Evolutionary conservation across 129 eudicot genomes (phyloP), one percentile per base, ranked within the genome.

Genomic region (Lonicera japonica): DNA sequence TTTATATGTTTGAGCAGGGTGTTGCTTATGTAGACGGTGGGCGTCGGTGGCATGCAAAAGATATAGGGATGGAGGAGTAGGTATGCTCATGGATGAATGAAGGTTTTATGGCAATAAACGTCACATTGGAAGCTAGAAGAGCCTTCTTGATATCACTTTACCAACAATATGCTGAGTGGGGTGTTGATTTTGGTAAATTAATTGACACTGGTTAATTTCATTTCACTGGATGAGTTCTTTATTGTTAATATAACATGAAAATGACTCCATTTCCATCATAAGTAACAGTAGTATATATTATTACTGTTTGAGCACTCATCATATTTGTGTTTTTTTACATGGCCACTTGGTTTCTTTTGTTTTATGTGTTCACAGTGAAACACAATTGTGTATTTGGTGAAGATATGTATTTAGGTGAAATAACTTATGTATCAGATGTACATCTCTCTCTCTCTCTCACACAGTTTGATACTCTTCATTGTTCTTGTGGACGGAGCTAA

Each of bases 361-460:
- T 23, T 57, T 67, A 54, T n/a, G n/a, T n/a, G n/a, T 56, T 57
- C 58, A 68, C 9, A 94, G 99, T 94, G 66, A 94, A 94, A 63
- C 80, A 88, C 24, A 96, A 94, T 62, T 94, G 99, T 68, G 92
- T 94, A 52, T 94, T 94, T 58, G 99, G 99, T 8, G 92, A 88
- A 0, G 99, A 94, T 58, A 82, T 88, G 61, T 76, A 85, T 38
- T 47, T 79, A 24, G 81, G 66, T 88, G n/a, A n/a, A n/a, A n/a
- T n/a, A n/a, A n/a, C n/a, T n/a, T n/a, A n/a, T n/a, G n/a, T n/a
- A n/a, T n/a, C 99, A 62, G 79, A 80, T 89, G 96, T 92, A 84
- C 34, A 21, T 62, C 23, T 56, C 25, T n/a, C 19, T 23, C 17
- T 3, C 21, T 21, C 5, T 63, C 15, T n/a, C n/a, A n/a, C n/a